Percentiles rank a stretch among this genome's conserved stretches.
phyloP scores from a whole-genome alignment of 2,329 filamentous ascomycete species.

The Claviceps spartinae region DNA sequence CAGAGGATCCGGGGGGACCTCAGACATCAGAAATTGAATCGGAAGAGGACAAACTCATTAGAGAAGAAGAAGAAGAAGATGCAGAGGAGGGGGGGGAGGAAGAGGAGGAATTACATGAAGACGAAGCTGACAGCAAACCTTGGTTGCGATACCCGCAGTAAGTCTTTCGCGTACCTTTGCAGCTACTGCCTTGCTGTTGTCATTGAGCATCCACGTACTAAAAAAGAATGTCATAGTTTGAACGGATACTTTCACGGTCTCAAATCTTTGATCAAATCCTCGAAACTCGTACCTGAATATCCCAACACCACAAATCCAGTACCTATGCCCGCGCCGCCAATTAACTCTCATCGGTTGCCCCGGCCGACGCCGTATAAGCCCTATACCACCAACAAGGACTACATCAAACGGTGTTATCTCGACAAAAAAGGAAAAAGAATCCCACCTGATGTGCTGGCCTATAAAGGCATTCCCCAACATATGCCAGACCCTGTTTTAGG shows the following conservation, averaged over 20 bases:
- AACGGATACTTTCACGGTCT: conserved; percentile 71
- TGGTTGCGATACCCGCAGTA: conserved; percentile 28
- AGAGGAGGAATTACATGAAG: conserved; percentile 15
- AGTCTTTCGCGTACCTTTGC: conserved; percentile 1
- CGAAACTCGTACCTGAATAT: conserved; percentile 60
- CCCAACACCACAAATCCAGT: conserved; percentile 32
- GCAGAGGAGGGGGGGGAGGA: conserved; percentile 14
- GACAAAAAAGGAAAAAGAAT: conserved; percentile 43
- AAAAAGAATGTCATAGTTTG: conserved; percentile 38
- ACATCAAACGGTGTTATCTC: conserved; percentile 48
- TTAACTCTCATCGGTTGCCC: conserved; percentile 23
- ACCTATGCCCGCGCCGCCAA: conserved; percentile 20
- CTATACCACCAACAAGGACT: conserved; percentile 44
- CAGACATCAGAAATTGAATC: conserved; percentile 4
- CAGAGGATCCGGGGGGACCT: background rate
- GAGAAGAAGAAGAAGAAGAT: conserved; percentile 17
- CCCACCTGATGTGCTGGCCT: conserved; percentile 52
- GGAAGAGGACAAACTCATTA: conserved; percentile 12
- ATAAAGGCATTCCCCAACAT: conserved; percentile 56
- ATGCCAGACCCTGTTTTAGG: conserved; percentile 69
- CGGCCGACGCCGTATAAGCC: conserved; percentile 47
- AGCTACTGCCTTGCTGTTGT: background rate
- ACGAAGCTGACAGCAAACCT: conserved; percentile 21
- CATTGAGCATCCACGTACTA: background rate
- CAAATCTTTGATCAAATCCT: conserved; percentile 49